Evolutionary conservation across 1,284 basidiomycete species (phyloP).

Genomic region (Pascua guehoae): DNA sequence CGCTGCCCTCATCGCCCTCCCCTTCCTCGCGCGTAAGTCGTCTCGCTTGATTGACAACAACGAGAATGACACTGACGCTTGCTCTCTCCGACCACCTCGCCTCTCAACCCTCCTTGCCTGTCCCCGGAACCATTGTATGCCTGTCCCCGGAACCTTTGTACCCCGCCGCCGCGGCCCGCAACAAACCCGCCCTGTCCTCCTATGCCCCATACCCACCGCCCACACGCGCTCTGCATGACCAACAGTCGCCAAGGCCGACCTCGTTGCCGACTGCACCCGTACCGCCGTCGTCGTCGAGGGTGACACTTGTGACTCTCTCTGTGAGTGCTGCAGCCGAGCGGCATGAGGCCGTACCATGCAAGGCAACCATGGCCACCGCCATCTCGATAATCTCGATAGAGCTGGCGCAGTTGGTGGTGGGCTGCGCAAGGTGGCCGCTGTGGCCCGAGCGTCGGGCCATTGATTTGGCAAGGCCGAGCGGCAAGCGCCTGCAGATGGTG

Average conservation of each 20-base stretch:
- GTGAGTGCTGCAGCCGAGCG: constrained; percentile 28
- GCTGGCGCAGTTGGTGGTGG: too few species aligned
- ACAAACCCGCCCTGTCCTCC: neutral
- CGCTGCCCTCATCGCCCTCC: constrained; percentile 3
- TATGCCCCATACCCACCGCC: neutral
- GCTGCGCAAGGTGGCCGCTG: too few species aligned
- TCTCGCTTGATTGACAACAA: too few species aligned
- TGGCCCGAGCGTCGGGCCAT: too few species aligned
- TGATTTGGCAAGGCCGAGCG: too few species aligned
- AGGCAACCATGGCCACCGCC: neutral
- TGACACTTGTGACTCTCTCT: constrained; percentile 50
- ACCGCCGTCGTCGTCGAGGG: constrained; percentile 42
- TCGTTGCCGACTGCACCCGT: constrained; percentile 36
- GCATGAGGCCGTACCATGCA: neutral
- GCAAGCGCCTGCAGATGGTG: too few species aligned
- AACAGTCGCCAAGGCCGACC: neutral
- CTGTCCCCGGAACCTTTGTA: neutral
- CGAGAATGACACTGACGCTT: neutral
- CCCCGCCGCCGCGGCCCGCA: neutral
- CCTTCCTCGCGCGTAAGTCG: constrained; percentile 31
- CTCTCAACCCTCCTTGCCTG: neutral
- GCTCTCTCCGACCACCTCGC: neutral
- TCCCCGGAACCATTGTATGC: neutral
- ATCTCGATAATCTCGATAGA: neutral
- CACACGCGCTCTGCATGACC: neutral